phyloP scores from a whole-genome alignment of 148 eudicot genomes.

The Vaccinium myrtillus region DNA sequence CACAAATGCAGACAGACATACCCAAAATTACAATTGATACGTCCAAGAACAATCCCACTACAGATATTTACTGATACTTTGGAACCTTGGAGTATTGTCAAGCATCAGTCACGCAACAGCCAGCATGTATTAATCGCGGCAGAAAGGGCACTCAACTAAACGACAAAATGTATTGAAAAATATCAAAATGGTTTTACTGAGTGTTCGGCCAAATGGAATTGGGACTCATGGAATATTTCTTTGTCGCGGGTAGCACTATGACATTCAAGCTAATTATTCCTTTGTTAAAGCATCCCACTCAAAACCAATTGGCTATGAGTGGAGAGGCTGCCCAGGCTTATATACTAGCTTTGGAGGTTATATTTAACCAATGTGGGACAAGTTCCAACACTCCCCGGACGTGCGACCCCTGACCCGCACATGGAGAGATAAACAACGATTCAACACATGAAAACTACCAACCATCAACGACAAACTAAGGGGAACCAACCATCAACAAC shows the following conservation, averaged over 20 bases:
- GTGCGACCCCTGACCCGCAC: no score
- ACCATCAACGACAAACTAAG: no score
- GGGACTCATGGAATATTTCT: background rate
- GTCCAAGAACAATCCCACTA: background rate
- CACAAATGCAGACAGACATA: slow-evolving; percentile 1
- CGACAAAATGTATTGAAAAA: background rate
- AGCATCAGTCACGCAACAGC: background rate
- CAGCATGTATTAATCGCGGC: background rate
- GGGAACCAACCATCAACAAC: no score
- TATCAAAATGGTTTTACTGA: background rate
- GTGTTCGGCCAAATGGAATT: background rate
- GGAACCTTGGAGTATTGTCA: background rate
- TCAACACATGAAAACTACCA: no score
- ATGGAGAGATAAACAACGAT: no score
- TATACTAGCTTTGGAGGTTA: no score
- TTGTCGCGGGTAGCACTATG: background rate
- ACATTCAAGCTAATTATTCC: background rate
- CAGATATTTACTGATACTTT: background rate
- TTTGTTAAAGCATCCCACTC: no score
- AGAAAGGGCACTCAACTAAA: background rate
- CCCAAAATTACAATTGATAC: background rate
- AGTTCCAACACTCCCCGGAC: no score
- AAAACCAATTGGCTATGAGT: no score
- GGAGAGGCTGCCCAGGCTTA: no score
- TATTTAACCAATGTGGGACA: no score